phyloP scores from a whole-genome alignment of 2,329 filamentous ascomycete species.

The Orbilia javanica region DNA sequence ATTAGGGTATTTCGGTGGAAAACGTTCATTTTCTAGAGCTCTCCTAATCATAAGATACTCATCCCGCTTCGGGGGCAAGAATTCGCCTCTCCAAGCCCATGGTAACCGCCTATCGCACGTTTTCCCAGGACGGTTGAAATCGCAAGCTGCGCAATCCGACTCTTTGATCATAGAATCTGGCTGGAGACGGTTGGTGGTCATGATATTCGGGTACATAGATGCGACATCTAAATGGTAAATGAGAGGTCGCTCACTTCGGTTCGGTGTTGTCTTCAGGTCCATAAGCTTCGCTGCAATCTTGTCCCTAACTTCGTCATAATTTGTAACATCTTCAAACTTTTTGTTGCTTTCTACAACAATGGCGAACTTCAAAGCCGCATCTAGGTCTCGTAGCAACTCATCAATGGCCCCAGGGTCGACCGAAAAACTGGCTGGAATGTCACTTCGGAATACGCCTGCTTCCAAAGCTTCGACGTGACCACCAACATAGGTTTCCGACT shows the following conservation, averaged over 20 bases:
- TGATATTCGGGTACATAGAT: slow-evolving; percentile 99
- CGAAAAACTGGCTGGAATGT: slow-evolving; percentile 93
- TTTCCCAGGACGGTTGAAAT: slow-evolving; percentile 97
- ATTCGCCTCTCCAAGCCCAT: slow-evolving; percentile 98
- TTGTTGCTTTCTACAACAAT: slow-evolving; percentile 87
- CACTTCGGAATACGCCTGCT: slow-evolving; percentile 93
- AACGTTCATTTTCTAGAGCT: slow-evolving; percentile 89
- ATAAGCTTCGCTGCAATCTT: slow-evolving; percentile 81
- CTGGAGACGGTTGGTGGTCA: slow-evolving; percentile 98
- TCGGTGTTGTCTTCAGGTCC: slow-evolving; percentile 82
- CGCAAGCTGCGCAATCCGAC: slow-evolving; percentile 94
- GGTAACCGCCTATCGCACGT: slow-evolving; percentile 94
- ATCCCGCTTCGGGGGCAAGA: slow-evolving; percentile 92
- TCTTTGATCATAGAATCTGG: slow-evolving; percentile 99
- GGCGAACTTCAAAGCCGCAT: slow-evolving; percentile 88
- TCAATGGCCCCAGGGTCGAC: slow-evolving; percentile 91
- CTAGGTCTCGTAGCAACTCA: slow-evolving; percentile 85
- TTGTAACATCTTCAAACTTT: slow-evolving; percentile 80
- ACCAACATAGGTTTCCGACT: slow-evolving; percentile 97
- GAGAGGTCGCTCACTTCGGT: slow-evolving; percentile 84
- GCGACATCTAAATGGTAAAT: slow-evolving; percentile 99
- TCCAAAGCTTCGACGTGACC: slow-evolving; percentile 99
- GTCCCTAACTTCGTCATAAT: slow-evolving; percentile 85
- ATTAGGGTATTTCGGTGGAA: slow-evolving; percentile 82
- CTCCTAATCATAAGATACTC: slow-evolving; percentile 99